phyloP scores from a whole-genome alignment of 2,329 filamentous ascomycete genomes.

The Colletotrichum salicis region DNA sequence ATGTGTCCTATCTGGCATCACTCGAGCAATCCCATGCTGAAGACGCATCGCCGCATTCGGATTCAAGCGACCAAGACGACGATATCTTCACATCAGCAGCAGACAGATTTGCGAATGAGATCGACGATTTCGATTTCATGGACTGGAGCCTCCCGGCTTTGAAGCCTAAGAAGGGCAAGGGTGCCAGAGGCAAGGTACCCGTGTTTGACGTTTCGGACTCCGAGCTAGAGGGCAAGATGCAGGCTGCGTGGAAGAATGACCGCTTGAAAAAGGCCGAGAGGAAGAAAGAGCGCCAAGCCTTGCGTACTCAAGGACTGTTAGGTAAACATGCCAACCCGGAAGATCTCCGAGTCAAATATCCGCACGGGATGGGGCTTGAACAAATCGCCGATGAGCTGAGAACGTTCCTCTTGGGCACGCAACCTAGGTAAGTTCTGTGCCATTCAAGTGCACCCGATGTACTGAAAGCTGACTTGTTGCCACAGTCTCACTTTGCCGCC shows the following conservation, averaged over 20 bases:
- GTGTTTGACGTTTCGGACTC: conserved; percentile 71
- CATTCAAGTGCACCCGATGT: not conserved
- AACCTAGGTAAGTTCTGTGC: conserved; percentile 18
- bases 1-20: conserved; percentile 1
- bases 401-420: conserved; percentile 71
- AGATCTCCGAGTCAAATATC: conserved; percentile 77
- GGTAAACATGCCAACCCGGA: conserved; percentile 66
- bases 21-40: conserved; percentile 3
- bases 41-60: not conserved
- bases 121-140: conserved; percentile 84
- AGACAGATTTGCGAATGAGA: conserved; percentile 42
- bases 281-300: conserved; percentile 76
- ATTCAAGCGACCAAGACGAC: conserved; percentile 9
- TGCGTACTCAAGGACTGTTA: conserved; percentile 73
- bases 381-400: conserved; percentile 79
- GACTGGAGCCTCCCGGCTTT: conserved; percentile 80
- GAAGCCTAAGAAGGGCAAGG: conserved; percentile 70
- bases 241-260: conserved; percentile 73
- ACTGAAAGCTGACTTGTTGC: not conserved
- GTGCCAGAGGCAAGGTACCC: conserved; percentile 63
- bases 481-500: conserved; percentile 79
- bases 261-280: conserved; percentile 76
- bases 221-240: conserved; percentile 71
- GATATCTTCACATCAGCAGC: conserved; percentile 25
- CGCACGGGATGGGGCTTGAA: conserved; percentile 74